phyloP scores from a whole-genome alignment of 306 rosid genomes.

The Dalbergia cultrata region DNA sequence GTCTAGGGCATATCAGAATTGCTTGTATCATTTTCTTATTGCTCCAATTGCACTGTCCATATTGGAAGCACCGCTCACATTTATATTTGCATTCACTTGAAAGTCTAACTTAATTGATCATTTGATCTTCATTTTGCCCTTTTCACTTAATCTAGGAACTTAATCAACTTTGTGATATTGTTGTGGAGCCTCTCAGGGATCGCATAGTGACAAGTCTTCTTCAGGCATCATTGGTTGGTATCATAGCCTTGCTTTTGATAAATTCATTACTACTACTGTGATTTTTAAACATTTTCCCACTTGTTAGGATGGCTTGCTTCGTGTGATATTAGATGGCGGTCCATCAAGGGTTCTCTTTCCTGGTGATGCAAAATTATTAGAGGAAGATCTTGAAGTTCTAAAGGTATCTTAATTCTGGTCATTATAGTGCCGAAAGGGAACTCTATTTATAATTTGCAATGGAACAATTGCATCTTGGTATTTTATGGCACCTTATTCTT shows the following conservation, averaged over 20 bases:
- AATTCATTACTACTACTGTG: conserved; percentile 35
- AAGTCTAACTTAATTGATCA: conserved; percentile 35
- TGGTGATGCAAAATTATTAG: conserved; percentile 79
- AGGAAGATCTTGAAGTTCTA: conserved; percentile 92
- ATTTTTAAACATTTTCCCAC: conserved; percentile 44
- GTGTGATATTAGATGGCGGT: conserved; percentile 92
- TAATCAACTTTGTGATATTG: conserved; percentile 82
- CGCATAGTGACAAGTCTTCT: conserved; percentile 97
- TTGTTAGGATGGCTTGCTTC: conserved; percentile 92
- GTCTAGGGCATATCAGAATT: not conserved
- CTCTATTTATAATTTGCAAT: conserved; percentile 31
- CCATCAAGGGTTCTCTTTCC: conserved; percentile 76
- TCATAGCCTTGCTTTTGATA: conserved; percentile 35
- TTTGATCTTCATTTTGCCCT: conserved; percentile 17
- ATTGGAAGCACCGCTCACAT: conserved; percentile 4
- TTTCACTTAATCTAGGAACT: conserved; percentile 73
- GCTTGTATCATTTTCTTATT: not conserved
- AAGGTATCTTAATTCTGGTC: conserved; percentile 65
- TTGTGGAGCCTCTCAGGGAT: conserved; percentile 97
- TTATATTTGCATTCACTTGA: conserved; percentile 28
- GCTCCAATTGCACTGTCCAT: conserved; percentile 1
- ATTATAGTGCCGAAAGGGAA: conserved; percentile 34
- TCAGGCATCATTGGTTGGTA: conserved; percentile 91
- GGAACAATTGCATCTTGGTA: conserved; percentile 8
- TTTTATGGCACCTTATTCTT: not conserved